phyloP scores from a whole-genome alignment of 176 grass and related monocot genomes.

The Pontederia paniculata region DNA sequence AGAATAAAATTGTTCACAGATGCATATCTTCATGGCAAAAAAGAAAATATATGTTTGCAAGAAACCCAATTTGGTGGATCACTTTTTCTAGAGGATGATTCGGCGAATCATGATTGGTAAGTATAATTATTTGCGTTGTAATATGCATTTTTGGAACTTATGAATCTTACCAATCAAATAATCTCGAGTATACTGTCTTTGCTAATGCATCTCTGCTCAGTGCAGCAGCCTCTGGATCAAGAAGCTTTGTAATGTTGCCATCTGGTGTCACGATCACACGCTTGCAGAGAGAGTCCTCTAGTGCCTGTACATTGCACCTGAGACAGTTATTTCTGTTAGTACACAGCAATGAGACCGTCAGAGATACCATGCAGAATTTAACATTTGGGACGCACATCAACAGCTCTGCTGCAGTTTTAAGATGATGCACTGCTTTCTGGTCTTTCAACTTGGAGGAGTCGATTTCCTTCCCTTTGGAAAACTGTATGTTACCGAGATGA shows the following conservation, averaged over 20 bases:
- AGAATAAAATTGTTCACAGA: not conserved
- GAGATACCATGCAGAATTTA: slow-evolving; percentile 1
- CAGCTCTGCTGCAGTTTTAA: slow-evolving; percentile 74
- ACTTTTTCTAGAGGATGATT: no score
- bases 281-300: slow-evolving; percentile 76
- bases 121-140: not conserved
- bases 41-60: not conserved
- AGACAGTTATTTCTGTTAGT: slow-evolving; percentile 15
- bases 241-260: slow-evolving; percentile 88
- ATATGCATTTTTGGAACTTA: slow-evolving; percentile 5
- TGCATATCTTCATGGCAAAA: not conserved
- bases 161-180: slow-evolving; percentile 76
- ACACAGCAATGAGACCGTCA: slow-evolving; percentile 6
- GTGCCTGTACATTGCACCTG: slow-evolving; percentile 72
- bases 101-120: no score
- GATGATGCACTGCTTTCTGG: slow-evolving; percentile 57
- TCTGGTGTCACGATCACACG: slow-evolving; percentile 91
- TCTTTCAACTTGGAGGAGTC: slow-evolving; percentile 76
- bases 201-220: slow-evolving; percentile 75
- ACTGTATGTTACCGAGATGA: slow-evolving; percentile 82
- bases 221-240: slow-evolving; percentile 82
- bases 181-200: slow-evolving; percentile 82
- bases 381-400: slow-evolving; percentile 43
- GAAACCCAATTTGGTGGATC: not conserved
- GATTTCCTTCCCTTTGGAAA: slow-evolving; percentile 71